phyloP scores from a whole-genome alignment of 768 basidiomycete genomes.

The Lentinus tigrinus region DNA sequence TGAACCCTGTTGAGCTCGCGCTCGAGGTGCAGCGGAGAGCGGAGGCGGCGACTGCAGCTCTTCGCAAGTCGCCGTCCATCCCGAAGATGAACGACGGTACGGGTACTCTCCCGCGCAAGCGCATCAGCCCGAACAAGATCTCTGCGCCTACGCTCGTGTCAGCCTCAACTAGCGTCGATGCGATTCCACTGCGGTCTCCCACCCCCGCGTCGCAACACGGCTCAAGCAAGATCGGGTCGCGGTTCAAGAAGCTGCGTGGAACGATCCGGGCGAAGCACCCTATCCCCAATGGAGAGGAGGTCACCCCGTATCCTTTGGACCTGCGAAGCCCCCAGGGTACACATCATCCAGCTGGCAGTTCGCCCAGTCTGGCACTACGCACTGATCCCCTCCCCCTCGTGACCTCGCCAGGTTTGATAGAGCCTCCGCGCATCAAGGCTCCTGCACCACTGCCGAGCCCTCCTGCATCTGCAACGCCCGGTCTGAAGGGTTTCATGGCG shows the following conservation, averaged over 20 bases:
- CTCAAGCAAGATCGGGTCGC: conserved; percentile 57
- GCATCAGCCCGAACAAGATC: conserved; percentile 37
- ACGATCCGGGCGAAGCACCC: conserved; percentile 59
- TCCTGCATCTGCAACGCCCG: conserved; percentile 71
- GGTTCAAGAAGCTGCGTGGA: conserved; percentile 71
- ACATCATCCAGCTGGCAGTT: conserved; percentile 33
- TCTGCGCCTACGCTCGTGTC: conserved; percentile 40
- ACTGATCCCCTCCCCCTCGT: conserved; percentile 11
- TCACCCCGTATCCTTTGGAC: conserved; percentile 44
- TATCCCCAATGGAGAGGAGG: conserved; percentile 48
- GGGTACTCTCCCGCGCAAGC: conserved; percentile 26
- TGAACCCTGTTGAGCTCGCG: conserved; percentile 56
- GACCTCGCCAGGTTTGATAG: conserved; percentile 44
- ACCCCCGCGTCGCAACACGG: conserved; percentile 19
- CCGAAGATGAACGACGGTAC: conserved; percentile 28
- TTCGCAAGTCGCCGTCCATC: conserved; percentile 41
- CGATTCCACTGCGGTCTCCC: conserved; percentile 29
- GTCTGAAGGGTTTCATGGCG: conserved; percentile 79
- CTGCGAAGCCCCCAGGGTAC: conserved; percentile 32
- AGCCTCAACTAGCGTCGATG: conserved; percentile 38
- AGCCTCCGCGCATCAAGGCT: conserved; percentile 53
- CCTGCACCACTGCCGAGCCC: conserved; percentile 46
- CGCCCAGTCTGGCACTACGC: conserved; percentile 35
- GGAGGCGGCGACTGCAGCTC: conserved; percentile 49
- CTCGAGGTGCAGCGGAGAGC: conserved; percentile 67